A percentile compares a stretch with the other conserved stretches of the same genome.
Evolutionary conservation across 2,329 filamentous ascomycete genomes (phyloP).

Genomic region (Nemania sp.): DNA sequence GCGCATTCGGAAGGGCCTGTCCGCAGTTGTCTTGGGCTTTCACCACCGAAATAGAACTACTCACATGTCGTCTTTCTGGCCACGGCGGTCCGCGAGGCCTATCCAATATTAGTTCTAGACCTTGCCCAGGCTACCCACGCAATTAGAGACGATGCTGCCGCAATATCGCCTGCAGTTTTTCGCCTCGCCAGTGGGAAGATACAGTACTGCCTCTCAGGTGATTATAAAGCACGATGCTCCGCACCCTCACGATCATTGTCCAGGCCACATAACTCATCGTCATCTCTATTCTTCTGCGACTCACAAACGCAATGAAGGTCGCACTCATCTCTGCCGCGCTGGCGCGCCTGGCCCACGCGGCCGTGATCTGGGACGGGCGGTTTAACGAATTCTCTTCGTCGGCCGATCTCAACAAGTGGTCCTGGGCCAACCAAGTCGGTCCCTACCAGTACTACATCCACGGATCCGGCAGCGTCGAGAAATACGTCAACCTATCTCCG

Average conservation of each 20-base stretch:
- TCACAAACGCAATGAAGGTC: constrained; percentile 29
- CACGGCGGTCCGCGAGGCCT: constrained; percentile 30
- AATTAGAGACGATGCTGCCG: constrained; percentile 19
- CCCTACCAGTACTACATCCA: constrained; percentile 80
- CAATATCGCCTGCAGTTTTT: constrained; percentile 11
- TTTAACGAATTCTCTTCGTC: constrained; percentile 58
- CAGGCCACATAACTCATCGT: background rate
- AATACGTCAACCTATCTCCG: constrained; percentile 65
- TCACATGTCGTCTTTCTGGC: constrained; percentile 10
- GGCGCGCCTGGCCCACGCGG: constrained; percentile 42
- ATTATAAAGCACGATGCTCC: background rate
- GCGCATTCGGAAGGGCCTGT: constrained; percentile 25
- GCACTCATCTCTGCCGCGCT: constrained; percentile 25
- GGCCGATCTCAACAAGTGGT: constrained; percentile 60
- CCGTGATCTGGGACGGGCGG: constrained; percentile 62
- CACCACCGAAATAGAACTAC: constrained; percentile 9
- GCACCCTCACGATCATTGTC: background rate
- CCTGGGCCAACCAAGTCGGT: constrained; percentile 61
- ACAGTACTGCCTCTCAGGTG: background rate
- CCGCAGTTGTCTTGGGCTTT: constrained; percentile 23
- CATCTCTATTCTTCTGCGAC: background rate
- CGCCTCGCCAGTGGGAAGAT: no score
- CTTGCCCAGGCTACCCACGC: constrained; percentile 19
- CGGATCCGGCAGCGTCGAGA: constrained; percentile 56
- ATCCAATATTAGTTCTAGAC: constrained; percentile 32